phyloP scores from a whole-genome alignment of 2,329 filamentous ascomycete genomes.

The Ampelomyces quisqualis region DNA sequence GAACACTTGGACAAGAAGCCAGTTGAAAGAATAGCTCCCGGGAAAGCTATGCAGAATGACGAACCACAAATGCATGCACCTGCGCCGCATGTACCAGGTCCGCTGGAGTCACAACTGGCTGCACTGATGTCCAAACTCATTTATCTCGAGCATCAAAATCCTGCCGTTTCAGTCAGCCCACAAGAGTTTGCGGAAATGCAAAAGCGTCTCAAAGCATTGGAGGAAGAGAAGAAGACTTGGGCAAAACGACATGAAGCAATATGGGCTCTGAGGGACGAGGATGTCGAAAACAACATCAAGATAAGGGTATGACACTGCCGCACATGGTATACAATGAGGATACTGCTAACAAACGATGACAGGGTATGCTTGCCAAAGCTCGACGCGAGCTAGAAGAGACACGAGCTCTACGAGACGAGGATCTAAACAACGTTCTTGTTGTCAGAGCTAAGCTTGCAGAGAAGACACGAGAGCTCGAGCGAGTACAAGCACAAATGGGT shows the following conservation, averaged over 20 bases:
- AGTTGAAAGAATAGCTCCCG: conserved; percentile 22
- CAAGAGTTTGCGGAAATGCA: conserved; percentile 41
- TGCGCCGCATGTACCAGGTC: conserved; percentile 34
- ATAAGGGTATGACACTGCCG: conserved; percentile 32
- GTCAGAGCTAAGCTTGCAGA: conserved; percentile 46
- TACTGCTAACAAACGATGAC: not conserved
- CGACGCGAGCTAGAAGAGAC: conserved; percentile 45
- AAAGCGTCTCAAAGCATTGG: conserved; percentile 34
- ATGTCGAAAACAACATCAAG: conserved; percentile 48
- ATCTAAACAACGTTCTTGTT: conserved; percentile 44
- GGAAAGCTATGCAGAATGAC: conserved; percentile 14
- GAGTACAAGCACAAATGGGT: conserved; percentile 23
- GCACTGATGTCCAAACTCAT: conserved; percentile 43
- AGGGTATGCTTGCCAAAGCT: conserved; percentile 43
- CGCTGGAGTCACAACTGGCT: conserved; percentile 41
- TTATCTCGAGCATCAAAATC: conserved; percentile 39
- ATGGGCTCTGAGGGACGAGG: conserved; percentile 46
- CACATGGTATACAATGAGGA: not conserved
- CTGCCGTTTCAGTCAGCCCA: conserved; percentile 39
- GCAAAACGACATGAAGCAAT: conserved; percentile 45
- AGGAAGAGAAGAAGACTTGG: conserved; percentile 43
- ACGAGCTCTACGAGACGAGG: conserved; percentile 46
- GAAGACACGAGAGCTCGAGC: conserved; percentile 42
- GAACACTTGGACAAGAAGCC: conserved; percentile 32
- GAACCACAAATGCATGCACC: conserved; percentile 20